These are phyloP conservation scores for Paraconiothyrium sp. DNA, from an alignment of 2,329 filamentous ascomycete genomes.

Conservation along the genomic window DNA sequence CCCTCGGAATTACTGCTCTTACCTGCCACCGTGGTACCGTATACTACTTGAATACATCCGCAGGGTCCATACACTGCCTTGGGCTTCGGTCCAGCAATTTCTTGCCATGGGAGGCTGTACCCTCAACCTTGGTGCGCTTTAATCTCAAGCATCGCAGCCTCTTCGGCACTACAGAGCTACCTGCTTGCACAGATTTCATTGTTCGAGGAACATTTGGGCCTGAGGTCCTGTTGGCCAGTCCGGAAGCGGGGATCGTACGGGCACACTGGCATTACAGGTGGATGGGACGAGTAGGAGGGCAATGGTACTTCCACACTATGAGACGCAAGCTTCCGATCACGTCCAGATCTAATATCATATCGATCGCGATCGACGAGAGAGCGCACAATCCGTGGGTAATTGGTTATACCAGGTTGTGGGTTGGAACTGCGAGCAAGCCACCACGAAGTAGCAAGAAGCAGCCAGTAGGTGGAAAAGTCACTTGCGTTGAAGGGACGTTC, in stretches of 20 bases:
- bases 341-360: not conserved
- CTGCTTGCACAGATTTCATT: not conserved
- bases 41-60: not conserved
- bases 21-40: not conserved
- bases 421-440: constrained; percentile 1
- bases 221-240: not conserved
- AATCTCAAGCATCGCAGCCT: not conserved
- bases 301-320: constrained; percentile 1
- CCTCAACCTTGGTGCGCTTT: not conserved
- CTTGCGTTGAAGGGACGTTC: not conserved
- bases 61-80: not conserved
- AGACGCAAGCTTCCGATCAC: constrained; percentile 1
- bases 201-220: not conserved
- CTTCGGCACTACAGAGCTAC: not conserved
- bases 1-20: constrained; percentile 1
- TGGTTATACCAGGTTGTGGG: not conserved
- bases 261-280: constrained; percentile 1
- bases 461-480: not conserved
- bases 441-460: not conserved
- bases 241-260: not conserved
- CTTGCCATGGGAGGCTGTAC: not conserved
- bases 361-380: not conserved
- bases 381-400: not conserved
- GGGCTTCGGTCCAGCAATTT: not conserved
- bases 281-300: not conserved